These are phyloP conservation scores for Neofusicoccum laricinum DNA, from an alignment of 2,329 filamentous ascomycete genomes.

Conservation along the genomic window DNA sequence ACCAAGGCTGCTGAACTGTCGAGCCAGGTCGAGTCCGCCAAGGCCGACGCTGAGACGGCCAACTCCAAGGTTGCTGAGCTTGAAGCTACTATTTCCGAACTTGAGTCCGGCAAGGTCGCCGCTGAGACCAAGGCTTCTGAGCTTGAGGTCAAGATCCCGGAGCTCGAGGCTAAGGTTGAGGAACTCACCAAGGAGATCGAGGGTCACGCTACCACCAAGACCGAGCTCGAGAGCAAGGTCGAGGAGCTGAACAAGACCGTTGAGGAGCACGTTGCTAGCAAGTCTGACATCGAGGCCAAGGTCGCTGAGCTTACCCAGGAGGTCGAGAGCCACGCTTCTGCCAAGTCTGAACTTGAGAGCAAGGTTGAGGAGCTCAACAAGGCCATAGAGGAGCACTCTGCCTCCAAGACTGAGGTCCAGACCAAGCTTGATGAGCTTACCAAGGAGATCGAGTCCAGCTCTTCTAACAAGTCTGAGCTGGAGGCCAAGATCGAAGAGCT, in stretches of 20 bases:
- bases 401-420: constrained; percentile 9
- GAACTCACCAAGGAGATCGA: constrained; percentile 13
- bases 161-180: constrained; percentile 14
- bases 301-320: constrained; percentile 10
- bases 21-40: constrained; percentile 1
- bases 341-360: constrained; percentile 14
- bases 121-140: constrained; percentile 26
- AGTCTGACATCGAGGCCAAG: constrained; percentile 18
- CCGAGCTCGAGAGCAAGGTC: constrained; percentile 15
- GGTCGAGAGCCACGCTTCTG: constrained; percentile 1
- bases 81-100: constrained; percentile 21
- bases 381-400: constrained; percentile 7
- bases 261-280: constrained; percentile 7
- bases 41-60: constrained; percentile 20
- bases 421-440: constrained; percentile 9
- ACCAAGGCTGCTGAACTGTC: constrained; percentile 11
- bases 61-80: constrained; percentile 32
- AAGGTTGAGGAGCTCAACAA: constrained; percentile 18
- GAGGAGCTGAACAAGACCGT: constrained; percentile 4
- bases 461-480: constrained; percentile 9
- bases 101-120: constrained; percentile 3
- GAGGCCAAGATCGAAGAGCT: constrained; percentile 15
- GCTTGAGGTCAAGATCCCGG: constrained; percentile 18
- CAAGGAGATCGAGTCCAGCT: constrained; percentile 10
- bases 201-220: constrained; percentile 4